Conservation (phyloP, 805 yeast species). For the Yarrowia yakushimensis region DNA sequence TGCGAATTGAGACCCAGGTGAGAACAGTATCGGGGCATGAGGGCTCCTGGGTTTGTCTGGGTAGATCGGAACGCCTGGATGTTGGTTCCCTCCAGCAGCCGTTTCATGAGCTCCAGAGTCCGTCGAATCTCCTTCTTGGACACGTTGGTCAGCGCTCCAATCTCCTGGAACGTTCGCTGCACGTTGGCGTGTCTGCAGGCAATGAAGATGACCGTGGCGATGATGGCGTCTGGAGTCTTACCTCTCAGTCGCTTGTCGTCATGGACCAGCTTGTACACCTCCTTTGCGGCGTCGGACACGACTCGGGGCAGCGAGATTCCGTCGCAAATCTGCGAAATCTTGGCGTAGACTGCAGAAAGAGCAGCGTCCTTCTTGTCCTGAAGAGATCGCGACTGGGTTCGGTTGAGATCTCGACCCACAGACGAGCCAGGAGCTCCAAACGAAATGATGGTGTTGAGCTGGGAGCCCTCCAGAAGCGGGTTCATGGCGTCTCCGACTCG, state of each 20-base stretch:
- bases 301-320: constrained; percentile 92
- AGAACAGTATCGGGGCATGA: constrained; percentile 93
- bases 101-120: constrained; percentile 80
- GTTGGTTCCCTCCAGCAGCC: constrained; percentile 45
- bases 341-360: constrained; percentile 81
- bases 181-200: constrained; percentile 94
- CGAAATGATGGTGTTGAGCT: constrained; percentile 88
- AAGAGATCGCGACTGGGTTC: constrained; percentile 82
- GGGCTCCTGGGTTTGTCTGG: constrained; percentile 89
- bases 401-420: constrained; percentile 81
- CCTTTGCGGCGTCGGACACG: constrained; percentile 96
- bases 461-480: constrained; percentile 86
- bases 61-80: constrained; percentile 55
- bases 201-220: constrained; percentile 93
- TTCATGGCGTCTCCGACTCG: constrained; percentile 99
- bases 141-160: constrained; percentile 90
- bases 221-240: constrained; percentile 85
- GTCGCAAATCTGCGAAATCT: constrained; percentile 93
- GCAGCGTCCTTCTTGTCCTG: constrained; percentile 88
- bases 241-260: constrained; percentile 85
- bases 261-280: constrained; percentile 85
- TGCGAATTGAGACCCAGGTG: constrained; percentile 82
- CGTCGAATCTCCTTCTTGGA: constrained; percentile 93
- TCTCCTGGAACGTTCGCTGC: constrained; percentile 92
- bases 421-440: constrained; percentile 80